Conservation (phyloP, 805 yeast species). For the Phaffomyces thermotolerans region DNA sequence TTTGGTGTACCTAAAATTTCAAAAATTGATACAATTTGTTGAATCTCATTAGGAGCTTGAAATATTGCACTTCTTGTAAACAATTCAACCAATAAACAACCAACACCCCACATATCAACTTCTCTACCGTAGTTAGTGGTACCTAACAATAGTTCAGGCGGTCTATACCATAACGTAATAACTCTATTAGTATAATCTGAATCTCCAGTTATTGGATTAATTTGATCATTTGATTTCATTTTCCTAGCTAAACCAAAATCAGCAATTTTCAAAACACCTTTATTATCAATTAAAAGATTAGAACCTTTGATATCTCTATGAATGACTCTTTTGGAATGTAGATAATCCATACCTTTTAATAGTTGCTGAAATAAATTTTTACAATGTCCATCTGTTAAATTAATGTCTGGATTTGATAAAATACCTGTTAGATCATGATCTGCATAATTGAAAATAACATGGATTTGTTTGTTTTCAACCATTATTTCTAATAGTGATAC, state of each 20-base stretch:
- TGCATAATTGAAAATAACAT: constrained; percentile 90
- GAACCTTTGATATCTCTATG: constrained; percentile 84
- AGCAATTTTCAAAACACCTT: constrained; percentile 63
- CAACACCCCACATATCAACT: constrained; percentile 96
- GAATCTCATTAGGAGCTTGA: constrained; percentile 84
- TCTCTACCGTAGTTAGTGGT: constrained; percentile 85
- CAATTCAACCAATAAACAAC: constrained; percentile 81
- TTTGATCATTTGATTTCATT: constrained; percentile 49
- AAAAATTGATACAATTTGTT: constrained; percentile 71
- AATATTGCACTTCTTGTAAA: constrained; percentile 71
- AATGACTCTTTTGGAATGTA: constrained; percentile 60
- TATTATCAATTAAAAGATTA: constrained; percentile 56
- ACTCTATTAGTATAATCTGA: constrained; percentile 92
- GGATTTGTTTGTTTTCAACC: constrained; percentile 66
- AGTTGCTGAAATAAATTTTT: constrained; percentile 62
- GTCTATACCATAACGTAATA: constrained; percentile 95
- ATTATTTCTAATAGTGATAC: constrained; percentile 83
- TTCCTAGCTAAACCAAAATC: constrained; percentile 79
- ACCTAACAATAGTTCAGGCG: constrained; percentile 89
- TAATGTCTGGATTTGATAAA: constrained; percentile 64
- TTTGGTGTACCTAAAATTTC: constrained; percentile 85
- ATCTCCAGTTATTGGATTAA: constrained; percentile 28
- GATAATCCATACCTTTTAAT: constrained; percentile 58
- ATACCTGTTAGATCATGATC: constrained; percentile 91
- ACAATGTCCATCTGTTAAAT: constrained; percentile 53